Conservation (phyloP, 306 rosid species). For the Pyrus pyrifolia region DNA sequence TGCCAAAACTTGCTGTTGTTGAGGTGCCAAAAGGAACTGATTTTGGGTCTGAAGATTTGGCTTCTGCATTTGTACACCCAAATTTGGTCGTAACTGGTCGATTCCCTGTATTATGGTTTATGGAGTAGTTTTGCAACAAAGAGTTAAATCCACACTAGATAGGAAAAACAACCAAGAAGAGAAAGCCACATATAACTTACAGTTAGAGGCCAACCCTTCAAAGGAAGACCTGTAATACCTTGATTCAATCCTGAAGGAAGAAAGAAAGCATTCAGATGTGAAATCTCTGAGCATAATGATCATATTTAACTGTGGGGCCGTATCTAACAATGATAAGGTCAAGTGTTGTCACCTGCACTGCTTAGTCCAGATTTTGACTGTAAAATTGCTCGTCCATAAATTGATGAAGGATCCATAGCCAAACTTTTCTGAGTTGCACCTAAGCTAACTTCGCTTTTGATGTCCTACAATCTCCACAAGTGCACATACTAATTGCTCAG, state of each 20-base stretch:
- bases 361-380: constrained; percentile 85
- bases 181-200: constrained; percentile 42
- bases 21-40: constrained; percentile 74
- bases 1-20: constrained; percentile 62
- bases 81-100: constrained; percentile 70
- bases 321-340: background rate
- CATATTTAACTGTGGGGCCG: background rate
- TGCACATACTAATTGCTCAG: constrained; percentile 26
- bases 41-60: constrained; percentile 68
- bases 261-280: constrained; percentile 7
- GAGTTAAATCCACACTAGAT: background rate
- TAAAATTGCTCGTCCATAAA: constrained; percentile 78
- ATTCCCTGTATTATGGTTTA: constrained; percentile 49
- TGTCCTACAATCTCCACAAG: constrained; percentile 45
- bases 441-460: constrained; percentile 62
- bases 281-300: background rate
- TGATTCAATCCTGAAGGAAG: constrained; percentile 55
- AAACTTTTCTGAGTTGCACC: constrained; percentile 66
- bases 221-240: constrained; percentile 71
- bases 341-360: constrained; percentile 49
- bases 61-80: constrained; percentile 79
- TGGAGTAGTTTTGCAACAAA: background rate
- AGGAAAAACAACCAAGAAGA: background rate
- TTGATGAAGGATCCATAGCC: constrained; percentile 79
- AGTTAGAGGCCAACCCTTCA: constrained; percentile 96